A percentile compares a stretch with the other conserved stretches of the same genome.
phyloP scores from a whole-genome alignment of 108 stramenopile species.

The Phaeodactylum tricornutum region DNA sequence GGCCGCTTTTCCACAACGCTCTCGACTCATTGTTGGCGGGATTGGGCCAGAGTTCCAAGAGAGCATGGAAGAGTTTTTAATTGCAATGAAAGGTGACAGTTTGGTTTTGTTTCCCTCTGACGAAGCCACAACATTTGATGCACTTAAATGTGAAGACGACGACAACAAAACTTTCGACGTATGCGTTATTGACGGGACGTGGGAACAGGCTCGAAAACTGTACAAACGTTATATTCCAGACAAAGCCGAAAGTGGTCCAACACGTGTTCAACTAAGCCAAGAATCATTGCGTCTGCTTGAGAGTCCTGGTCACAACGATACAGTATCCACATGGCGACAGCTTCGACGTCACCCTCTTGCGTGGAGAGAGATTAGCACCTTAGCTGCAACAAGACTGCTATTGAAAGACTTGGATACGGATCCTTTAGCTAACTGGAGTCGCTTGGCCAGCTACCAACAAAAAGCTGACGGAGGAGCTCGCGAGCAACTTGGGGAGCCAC shows the following conservation, averaged over 20 bases:
- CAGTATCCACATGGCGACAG: too few species aligned
- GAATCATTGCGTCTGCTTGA: conserved; percentile 19
- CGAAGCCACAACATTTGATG: conserved; percentile 35
- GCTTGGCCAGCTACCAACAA: conserved; percentile 10
- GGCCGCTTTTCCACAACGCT: conserved; percentile 31
- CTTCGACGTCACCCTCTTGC: conserved; percentile 51
- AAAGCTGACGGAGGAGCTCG: conserved; percentile 26
- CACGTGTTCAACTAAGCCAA: conserved; percentile 35
- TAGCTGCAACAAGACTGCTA: conserved; percentile 48
- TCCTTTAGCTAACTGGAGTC: neutral
- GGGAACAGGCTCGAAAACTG: conserved; percentile 61
- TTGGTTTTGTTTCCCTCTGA: conserved; percentile 65
- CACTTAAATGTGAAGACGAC: conserved; percentile 8
- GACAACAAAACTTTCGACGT: conserved; percentile 8
- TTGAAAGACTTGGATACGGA: conserved; percentile 28
- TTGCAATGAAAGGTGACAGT: conserved; percentile 20
- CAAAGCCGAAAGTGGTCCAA: conserved; percentile 5
- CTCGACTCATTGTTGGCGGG: conserved; percentile 45
- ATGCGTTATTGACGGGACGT: conserved; percentile 72
- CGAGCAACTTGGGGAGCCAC: conserved; percentile 24
- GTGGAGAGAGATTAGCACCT: conserved; percentile 57
- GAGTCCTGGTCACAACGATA: conserved; percentile 2
- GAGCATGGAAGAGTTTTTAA: conserved; percentile 40
- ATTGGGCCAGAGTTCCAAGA: conserved; percentile 44
- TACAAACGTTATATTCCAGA: conserved; percentile 23